Base-by-base conservation (phyloP, 345 rosid species). In the Litchi chinensis region DNA sequence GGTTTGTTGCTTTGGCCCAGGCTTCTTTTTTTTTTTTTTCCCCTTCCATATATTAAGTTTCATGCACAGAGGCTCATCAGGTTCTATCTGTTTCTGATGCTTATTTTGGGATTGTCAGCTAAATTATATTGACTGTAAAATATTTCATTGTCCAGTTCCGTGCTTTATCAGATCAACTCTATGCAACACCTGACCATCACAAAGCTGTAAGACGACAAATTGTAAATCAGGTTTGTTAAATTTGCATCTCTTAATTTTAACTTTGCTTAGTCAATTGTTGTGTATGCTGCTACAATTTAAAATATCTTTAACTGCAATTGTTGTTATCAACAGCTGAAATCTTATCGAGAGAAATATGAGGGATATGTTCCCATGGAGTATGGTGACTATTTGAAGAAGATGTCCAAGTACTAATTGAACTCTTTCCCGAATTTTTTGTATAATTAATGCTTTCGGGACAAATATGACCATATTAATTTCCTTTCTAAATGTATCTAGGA, bases 331-430 rank as follows among this genome's bases (percentile, higher is more conserved):
- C 84, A 92, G 97, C 94, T 92, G 54, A 92, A 86, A 76, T 86
- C 93, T 69, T 79, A 85, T 60, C 90, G 87, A 6, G 93, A 90
- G 50, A 85, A 82, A 68, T 93, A 93, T 46, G 90, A 86, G 80
- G 97, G 95, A 79, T 93, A 93, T 24, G 97, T 91, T 65, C 97
- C 97, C 22, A 93, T 91, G 97, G 89, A 91, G 79, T 93, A 90
- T 82, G 82, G 89, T 50, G 93, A 88, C 22, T 93, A 93, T 79
- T 80, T 91, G 86, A 89, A 74, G 88, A 90, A 90, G 82, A 88
- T 92, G 93, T 91, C 93, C 69, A 84, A 78, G 97, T 92, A 86
- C 41, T 73, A 70, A 48, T 18, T 50, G 56, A 64, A 73, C 19
- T 67, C 57, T 79, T 73, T 65, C 62, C 28, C 60, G 65, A 66